Base-by-base conservation (phyloP, 352 stramenopile species). In the Pythium volutum region DNA sequence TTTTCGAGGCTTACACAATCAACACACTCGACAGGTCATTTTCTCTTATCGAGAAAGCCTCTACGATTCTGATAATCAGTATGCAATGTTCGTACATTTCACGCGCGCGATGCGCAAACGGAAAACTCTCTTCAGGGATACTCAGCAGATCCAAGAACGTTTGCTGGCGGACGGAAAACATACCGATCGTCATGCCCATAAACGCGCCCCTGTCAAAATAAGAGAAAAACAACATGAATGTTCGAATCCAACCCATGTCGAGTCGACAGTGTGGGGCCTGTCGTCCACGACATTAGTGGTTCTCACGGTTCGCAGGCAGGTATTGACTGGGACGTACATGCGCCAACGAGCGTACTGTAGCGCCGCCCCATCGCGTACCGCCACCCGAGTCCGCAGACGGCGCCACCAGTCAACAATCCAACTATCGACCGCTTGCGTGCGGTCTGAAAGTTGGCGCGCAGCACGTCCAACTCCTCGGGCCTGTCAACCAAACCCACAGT, bases 131-230 rank as follows among this genome's bases (percentile, higher is more conserved):
- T 20, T 77, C 70, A n/a, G 73, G 73, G 2, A 80, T 59, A 36
- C 58, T 77, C 41, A 80, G 51, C 25, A 80, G 49, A 43, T 80
- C 73, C 31, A 66, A 47, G 45, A 80, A 77, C 29, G 75, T 45
- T 10, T 64, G 61, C 47, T 73, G 55, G 9, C 72, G 72, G 22
- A 79, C 69, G 22, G 65, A 75, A 38, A 75, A 53, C 48, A 75
- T 70, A 4, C 72, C 72, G 27, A 76, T 63, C 12, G 62, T 67
- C 66, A 75, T 73, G 0, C 71, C 71, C 3, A 62, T 47, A 25
- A 79, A 39, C 10, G 60, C 71, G 4, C 71, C 54, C 57, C 71
- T 79, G 31, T 42, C 42, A 48, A 18, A 18, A 48, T 48, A 7
- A 8, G n/a, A 48, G 20, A 14, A 48, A 15, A 45, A 15, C 31